Conservation (phyloP, 495 filamentous ascomycete species). For the Penicillium crystallinum region DNA sequence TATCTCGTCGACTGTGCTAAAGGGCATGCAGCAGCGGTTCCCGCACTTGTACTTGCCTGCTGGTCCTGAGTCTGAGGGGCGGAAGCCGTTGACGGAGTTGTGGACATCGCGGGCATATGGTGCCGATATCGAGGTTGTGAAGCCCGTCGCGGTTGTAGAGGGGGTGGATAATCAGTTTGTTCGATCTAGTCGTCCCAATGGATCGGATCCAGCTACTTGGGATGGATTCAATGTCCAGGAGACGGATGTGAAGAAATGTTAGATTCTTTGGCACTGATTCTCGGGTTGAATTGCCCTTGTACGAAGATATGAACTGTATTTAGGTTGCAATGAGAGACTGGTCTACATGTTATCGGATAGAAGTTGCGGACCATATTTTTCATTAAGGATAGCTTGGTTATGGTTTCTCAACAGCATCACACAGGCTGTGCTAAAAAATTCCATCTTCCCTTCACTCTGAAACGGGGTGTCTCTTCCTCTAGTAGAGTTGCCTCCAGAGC, state of each 20-base stretch:
- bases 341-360: no score
- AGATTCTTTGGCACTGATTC: background rate
- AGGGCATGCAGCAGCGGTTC: constrained; percentile 50
- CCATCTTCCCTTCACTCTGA: no score
- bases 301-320: background rate
- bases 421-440: no score
- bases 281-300: no score
- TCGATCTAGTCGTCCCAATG: constrained; percentile 40
- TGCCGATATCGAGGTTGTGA: constrained; percentile 38
- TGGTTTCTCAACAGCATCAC: no score
- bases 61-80: constrained; percentile 10
- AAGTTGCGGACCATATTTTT: no score
- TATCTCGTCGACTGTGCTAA: constrained; percentile 60
- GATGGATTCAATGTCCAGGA: constrained; percentile 29
- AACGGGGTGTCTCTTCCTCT: no score
- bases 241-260: constrained; percentile 23
- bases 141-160: constrained; percentile 31
- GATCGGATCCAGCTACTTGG: constrained; percentile 32
- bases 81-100: constrained; percentile 30
- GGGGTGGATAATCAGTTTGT: constrained; percentile 39
- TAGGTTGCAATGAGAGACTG: background rate
- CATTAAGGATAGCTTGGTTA: no score
- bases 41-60: constrained; percentile 32
- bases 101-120: constrained; percentile 39
- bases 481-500: no score